These are phyloP conservation scores for Podospora pseudocomata DNA, from an alignment of 495 filamentous ascomycete species.

Conservation along the genomic window DNA sequence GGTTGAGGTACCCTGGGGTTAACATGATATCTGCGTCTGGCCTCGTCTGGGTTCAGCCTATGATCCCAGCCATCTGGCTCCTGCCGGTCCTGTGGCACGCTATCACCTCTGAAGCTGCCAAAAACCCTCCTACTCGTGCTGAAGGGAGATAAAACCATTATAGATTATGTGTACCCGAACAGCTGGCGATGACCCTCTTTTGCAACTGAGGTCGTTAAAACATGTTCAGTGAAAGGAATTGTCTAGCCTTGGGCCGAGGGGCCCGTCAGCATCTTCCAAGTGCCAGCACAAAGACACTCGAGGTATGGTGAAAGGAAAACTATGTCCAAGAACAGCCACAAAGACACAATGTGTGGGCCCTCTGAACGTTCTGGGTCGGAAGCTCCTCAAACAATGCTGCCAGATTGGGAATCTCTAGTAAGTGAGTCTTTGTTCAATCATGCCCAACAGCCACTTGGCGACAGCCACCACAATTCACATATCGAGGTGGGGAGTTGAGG, in stretches of 20 bases:
- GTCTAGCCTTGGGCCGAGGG: background rate
- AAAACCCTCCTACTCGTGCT: background rate
- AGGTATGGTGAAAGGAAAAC: background rate
- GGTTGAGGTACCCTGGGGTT: no score
- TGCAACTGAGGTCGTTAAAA: background rate
- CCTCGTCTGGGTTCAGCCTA: no score
- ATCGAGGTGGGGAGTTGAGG: no score
- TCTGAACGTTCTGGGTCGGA: background rate
- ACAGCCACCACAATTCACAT: no score
- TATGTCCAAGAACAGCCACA: background rate
- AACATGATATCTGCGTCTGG: no score
- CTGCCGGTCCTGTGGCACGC: no score
- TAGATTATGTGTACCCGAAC: background rate
- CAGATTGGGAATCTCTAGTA: no score
- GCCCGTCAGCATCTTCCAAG: background rate
- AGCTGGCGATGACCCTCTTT: background rate
- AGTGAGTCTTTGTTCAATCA: no score
- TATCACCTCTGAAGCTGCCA: no score
- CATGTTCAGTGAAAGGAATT: background rate
- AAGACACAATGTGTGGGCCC: background rate
- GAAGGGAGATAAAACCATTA: no score
- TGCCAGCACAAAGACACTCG: background rate
- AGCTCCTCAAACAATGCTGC: background rate
- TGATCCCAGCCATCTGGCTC: no score
- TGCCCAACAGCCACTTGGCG: no score